Conservation (phyloP, 306 rosid species). For the Casuarina cunninghamiana region DNA sequence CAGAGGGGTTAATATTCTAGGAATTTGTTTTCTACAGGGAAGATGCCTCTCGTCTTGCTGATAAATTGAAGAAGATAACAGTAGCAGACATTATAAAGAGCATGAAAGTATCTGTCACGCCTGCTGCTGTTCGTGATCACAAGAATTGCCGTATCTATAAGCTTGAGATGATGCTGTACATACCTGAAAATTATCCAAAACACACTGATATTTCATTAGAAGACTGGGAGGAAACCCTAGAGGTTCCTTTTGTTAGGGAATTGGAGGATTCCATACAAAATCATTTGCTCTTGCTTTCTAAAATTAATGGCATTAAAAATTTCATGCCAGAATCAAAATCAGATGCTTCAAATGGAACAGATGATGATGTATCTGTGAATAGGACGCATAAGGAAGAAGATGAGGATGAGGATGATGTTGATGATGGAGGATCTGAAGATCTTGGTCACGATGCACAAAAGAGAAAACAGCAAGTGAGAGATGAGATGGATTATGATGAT, state of each 20-base stretch:
- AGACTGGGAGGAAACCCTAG: constrained; percentile 69
- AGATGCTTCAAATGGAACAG: constrained; percentile 36
- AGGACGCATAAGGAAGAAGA: constrained; percentile 32
- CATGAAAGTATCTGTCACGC: constrained; percentile 35
- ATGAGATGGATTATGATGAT: constrained; percentile 92
- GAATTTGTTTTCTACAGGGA: constrained; percentile 54
- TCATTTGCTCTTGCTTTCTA: constrained; percentile 57
- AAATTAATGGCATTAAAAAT: constrained; percentile 69
- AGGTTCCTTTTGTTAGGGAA: constrained; percentile 55
- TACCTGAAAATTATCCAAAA: constrained; percentile 65
- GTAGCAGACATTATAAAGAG: constrained; percentile 67
- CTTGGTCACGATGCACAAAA: constrained; percentile 74
- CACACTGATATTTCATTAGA: constrained; percentile 45
- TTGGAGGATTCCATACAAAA: constrained; percentile 76
- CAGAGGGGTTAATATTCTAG: not conserved
- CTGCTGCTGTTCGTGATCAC: constrained; percentile 36
- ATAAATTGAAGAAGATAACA: constrained; percentile 76
- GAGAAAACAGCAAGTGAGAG: constrained; percentile 62
- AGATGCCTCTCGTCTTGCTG: constrained; percentile 60
- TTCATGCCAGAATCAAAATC: constrained; percentile 33
- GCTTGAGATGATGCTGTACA: constrained; percentile 18
- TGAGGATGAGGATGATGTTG: constrained; percentile 38
- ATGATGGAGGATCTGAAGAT: constrained; percentile 65
- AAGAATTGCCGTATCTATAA: constrained; percentile 62
- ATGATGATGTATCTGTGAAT: constrained; percentile 41